phyloP scores from a whole-genome alignment of 352 stramenopile genomes.

The Globisporangium heterothallicum region DNA sequence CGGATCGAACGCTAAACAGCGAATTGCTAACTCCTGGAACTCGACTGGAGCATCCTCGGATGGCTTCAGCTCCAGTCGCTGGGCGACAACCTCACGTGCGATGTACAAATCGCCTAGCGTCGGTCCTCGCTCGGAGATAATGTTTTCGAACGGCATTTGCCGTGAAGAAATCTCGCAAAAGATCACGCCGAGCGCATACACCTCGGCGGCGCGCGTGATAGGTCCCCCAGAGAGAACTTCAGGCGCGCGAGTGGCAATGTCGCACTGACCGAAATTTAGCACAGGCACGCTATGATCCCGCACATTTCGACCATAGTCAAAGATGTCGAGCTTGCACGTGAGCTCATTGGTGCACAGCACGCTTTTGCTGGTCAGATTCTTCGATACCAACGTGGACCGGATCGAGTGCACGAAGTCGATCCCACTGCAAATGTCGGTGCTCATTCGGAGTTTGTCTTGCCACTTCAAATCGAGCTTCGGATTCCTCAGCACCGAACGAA shows the following conservation, averaged over 20 bases:
- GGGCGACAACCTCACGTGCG: slow-evolving; percentile 38
- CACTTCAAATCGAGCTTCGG: slow-evolving; percentile 47
- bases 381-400: slow-evolving; percentile 27
- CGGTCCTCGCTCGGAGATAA: slow-evolving; percentile 36
- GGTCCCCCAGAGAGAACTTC: slow-evolving; percentile 49
- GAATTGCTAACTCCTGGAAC: slow-evolving; percentile 33
- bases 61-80: slow-evolving; percentile 34
- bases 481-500: slow-evolving; percentile 47
- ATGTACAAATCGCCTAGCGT: slow-evolving; percentile 65
- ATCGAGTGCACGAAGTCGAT: slow-evolving; percentile 49
- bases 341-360: slow-evolving; percentile 48
- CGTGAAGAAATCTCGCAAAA: slow-evolving; percentile 65
- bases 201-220: slow-evolving; percentile 42
- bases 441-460: slow-evolving; percentile 45
- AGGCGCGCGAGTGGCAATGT: slow-evolving; percentile 47
- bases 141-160: slow-evolving; percentile 34
- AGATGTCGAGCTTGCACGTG: slow-evolving; percentile 75
- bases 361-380: slow-evolving; percentile 52
- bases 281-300: slow-evolving; percentile 39
- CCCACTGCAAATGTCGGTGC: slow-evolving; percentile 36
- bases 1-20: slow-evolving; percentile 48
- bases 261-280: slow-evolving; percentile 43
- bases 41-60: slow-evolving; percentile 35
- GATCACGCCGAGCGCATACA: slow-evolving; percentile 70
- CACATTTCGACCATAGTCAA: slow-evolving; percentile 52